Evolutionary conservation across 768 basidiomycete genomes (phyloP).

Genomic region (Hygrophoropsis aurantiaca): DNA sequence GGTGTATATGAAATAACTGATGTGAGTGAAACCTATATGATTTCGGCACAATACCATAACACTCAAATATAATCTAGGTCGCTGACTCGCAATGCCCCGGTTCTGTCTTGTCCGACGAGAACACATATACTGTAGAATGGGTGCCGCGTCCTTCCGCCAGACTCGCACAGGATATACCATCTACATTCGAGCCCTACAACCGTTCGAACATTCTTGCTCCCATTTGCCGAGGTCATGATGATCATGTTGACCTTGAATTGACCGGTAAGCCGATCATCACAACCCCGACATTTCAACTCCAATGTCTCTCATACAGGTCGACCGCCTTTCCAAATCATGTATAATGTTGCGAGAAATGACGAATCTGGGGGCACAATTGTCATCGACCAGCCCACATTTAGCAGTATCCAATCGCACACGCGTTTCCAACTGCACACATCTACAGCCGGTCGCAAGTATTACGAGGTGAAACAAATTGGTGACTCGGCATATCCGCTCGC

Average conservation of each 20-base stretch:
- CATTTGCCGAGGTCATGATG: slow-evolving; percentile 80
- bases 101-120: slow-evolving; percentile 54
- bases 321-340: slow-evolving; percentile 93
- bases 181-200: slow-evolving; percentile 61
- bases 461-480: slow-evolving; percentile 87
- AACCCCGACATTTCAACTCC: not conserved
- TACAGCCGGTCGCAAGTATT: slow-evolving; percentile 77
- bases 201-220: slow-evolving; percentile 73
- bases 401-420: slow-evolving; percentile 78
- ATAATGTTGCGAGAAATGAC: slow-evolving; percentile 73
- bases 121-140: slow-evolving; percentile 73
- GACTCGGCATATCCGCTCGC: slow-evolving; percentile 83
- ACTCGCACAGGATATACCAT: slow-evolving; percentile 58
- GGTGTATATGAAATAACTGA: slow-evolving; percentile 75
- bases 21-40: slow-evolving; percentile 37
- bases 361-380: slow-evolving; percentile 69
- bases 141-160: slow-evolving; percentile 75
- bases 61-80: slow-evolving; percentile 49
- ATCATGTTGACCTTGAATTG: slow-evolving; percentile 83
- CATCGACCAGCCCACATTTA: slow-evolving; percentile 77
- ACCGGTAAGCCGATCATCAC: slow-evolving; percentile 46
- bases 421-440: slow-evolving; percentile 82
- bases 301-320: slow-evolving; percentile 49
- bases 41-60: not conserved
- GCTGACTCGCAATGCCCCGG: slow-evolving; percentile 87